These are phyloP conservation scores for Termitomyces bulborhizus DNA, from an alignment of 768 basidiomycete genomes.

Conservation along the genomic window DNA sequence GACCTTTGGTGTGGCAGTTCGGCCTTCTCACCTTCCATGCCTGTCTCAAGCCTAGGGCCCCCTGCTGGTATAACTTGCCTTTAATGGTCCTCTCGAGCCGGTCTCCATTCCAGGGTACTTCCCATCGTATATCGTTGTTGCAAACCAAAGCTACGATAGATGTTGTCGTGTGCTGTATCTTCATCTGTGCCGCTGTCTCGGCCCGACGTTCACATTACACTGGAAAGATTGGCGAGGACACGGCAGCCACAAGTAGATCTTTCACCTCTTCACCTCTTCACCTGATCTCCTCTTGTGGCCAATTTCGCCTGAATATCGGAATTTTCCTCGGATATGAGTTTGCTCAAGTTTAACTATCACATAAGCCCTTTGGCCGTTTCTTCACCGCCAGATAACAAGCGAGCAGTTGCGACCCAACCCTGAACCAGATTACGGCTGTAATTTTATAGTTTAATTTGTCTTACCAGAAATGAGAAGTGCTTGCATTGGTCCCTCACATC, in stretches of 20 bases:
- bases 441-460: not conserved
- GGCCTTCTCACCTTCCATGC: not conserved
- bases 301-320: not conserved
- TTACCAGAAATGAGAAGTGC: not conserved
- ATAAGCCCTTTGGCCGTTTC: not conserved
- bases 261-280: not conserved
- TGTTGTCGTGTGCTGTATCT: not conserved
- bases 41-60: too few relatives aligned
- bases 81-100: not conserved
- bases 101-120: not conserved
- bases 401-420: not conserved
- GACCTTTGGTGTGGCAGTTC: not conserved
- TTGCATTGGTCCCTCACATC: not conserved
- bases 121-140: not conserved
- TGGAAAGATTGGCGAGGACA: not conserved
- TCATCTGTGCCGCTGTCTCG: not conserved
- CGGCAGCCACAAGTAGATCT: not conserved
- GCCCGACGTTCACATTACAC: not conserved
- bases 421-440: not conserved
- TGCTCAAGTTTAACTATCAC: too few relatives aligned
- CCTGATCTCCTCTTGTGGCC: not conserved
- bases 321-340: not conserved
- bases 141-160: not conserved
- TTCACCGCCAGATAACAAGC: not conserved
- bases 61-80: not conserved